Percentiles rank a stretch among this genome's conserved stretches.
phyloP scores from a whole-genome alignment of 305 asterid species.

The Nicotiana rustica region DNA sequence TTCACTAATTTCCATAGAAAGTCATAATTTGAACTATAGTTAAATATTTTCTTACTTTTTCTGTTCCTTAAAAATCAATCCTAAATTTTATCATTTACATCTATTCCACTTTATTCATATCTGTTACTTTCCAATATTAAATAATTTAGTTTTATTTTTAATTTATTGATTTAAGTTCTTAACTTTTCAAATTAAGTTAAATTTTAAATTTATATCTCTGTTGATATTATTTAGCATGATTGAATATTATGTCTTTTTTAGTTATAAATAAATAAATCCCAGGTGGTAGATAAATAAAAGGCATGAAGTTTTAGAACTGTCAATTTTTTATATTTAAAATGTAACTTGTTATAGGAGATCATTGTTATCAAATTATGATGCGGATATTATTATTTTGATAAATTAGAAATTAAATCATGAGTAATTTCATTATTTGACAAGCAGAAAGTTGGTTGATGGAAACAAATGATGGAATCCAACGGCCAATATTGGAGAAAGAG shows the following conservation, averaged over 20 bases:
- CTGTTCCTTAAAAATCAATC: background rate
- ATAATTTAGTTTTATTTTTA: background rate
- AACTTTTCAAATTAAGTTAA: background rate
- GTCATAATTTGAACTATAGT: background rate
- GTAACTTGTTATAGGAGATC: background rate
- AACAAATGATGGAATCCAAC: slow-evolving; percentile 48
- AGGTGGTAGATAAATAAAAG: background rate
- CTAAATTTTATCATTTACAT: background rate
- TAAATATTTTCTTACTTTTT: background rate
- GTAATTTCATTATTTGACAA: slow-evolving; percentile 8
- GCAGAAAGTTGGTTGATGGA: slow-evolving; percentile 67
- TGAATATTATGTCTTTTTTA: too few relatives aligned
- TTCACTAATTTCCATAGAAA: background rate
- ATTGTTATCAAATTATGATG: background rate
- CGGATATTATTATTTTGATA: background rate
- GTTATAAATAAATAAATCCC: too few relatives aligned
- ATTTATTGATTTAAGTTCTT: background rate
- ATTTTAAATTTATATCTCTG: background rate
- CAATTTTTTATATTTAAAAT: too few relatives aligned
- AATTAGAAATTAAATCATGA: background rate
- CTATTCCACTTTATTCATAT: background rate
- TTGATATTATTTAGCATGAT: background rate
- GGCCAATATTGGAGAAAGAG: slow-evolving; percentile 49
- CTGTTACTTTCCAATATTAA: background rate
- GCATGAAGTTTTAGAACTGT: too few relatives aligned